Base-by-base conservation (phyloP, 345 rosid genomes). In the Gossypium mustelinum region DNA sequence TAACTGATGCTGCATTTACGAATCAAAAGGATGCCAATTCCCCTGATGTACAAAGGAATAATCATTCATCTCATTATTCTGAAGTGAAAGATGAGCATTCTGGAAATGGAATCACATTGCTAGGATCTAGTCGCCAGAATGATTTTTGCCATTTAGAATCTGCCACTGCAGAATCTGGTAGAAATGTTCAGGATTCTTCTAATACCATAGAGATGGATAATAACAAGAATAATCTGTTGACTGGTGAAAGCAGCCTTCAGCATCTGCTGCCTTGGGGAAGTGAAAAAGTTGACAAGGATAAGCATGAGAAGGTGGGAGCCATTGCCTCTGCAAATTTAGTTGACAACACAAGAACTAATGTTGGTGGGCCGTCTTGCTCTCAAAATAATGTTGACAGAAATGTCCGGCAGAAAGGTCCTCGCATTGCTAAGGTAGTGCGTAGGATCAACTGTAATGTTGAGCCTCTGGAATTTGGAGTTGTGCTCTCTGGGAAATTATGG, bases 371-470 rank as follows among this genome's bases (percentile, higher is more conserved):
- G 17, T 80, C 93, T 76, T 85, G 85, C 82, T 81, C 89, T 51
- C 96, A 90, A 59, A 90, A 80, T 82, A 95, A 87, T 85, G 75
- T 88, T 78, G 98, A 93, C 73, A 87, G 87, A 77, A 73, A 79
- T 81, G 79, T 80, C 76, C 90, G 98, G 79, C 98, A 90, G 79
- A 95, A 91, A 82, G 99, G 99, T 77, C 99, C 99, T 24, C 98
- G 99, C 50, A 92, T 96, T 79, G 99, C 99, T 14, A 96, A 96
- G 92, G 91, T 96, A 12, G 98, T 93, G 76, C 83, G 99, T 77
- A 90, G 99, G 82, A 93, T 96, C 84, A 96, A 85, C 75, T 91
- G 99, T 87, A 91, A 82, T 81, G 98, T 92, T 67, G 97, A 90
- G 86, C 90, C 94, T 74, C 74, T 91, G 79, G 90, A 84, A 63